Evolutionary conservation across 2,329 filamentous ascomycete genomes (phyloP).

Genomic region (Colletotrichum sp.): DNA sequence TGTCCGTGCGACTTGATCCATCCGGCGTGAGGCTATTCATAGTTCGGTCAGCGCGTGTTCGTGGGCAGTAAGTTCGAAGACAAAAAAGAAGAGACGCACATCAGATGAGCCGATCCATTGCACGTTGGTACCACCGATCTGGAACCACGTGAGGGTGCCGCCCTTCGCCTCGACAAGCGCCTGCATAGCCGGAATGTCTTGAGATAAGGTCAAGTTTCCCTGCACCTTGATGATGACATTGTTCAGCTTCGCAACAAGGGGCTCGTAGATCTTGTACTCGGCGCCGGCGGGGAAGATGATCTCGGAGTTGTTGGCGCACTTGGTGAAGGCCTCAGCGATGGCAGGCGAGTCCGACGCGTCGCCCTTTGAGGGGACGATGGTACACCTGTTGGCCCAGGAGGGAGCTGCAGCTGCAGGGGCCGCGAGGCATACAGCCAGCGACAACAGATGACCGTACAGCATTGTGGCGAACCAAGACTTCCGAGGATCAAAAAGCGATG

Average conservation of each 20-base stretch:
- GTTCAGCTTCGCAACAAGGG: conserved; percentile 41
- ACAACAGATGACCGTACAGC: background rate
- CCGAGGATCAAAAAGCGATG: background rate
- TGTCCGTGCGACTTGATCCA: conserved; percentile 52
- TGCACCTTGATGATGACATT: conserved; percentile 46
- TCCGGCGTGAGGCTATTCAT: conserved; percentile 29
- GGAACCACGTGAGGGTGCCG: conserved; percentile 40
- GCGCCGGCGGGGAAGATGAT: conserved; percentile 43
- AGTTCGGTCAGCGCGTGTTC: background rate
- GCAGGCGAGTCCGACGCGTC: conserved; percentile 43
- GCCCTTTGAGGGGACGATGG: conserved; percentile 35
- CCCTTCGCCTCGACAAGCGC: conserved; percentile 35
- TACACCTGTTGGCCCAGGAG: conserved; percentile 1
- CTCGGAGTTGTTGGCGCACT: conserved; percentile 36
- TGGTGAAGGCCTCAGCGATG: conserved; percentile 37
- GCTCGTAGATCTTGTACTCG: conserved; percentile 46
- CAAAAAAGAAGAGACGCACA: conserved; percentile 23
- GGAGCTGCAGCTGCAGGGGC: background rate
- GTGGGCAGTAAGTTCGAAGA: background rate
- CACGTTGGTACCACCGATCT: conserved; percentile 35
- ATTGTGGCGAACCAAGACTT: background rate
- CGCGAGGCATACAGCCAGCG: conserved; percentile 2
- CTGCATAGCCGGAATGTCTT: conserved; percentile 42
- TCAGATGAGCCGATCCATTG: conserved; percentile 37
- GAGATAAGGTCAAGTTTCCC: conserved; percentile 47